Evolutionary conservation across 2,329 filamentous ascomycete genomes (phyloP).

Genomic region (Didymellaceae sp.): DNA sequence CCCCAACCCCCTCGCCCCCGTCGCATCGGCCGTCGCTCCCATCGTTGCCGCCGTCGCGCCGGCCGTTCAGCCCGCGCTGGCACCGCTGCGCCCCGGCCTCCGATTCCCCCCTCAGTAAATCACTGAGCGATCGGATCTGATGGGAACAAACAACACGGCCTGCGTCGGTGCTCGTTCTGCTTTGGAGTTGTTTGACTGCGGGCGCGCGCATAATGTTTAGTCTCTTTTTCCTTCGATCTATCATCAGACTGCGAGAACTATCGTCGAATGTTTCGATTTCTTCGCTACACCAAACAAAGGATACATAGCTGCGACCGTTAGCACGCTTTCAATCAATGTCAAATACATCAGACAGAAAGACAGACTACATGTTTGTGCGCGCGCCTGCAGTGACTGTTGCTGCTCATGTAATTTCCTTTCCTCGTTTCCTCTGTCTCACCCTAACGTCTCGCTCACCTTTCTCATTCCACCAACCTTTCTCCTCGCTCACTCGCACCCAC

Average conservation of each 20-base stretch:
- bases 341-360: constrained; percentile 8
- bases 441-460: neutral
- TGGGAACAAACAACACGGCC: neutral
- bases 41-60: neutral
- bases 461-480: neutral
- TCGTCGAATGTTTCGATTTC: neutral
- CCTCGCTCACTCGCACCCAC: neutral
- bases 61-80: neutral
- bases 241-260: constrained; percentile 5
- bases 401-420: neutral
- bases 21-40: neutral
- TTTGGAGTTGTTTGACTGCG: constrained; percentile 1
- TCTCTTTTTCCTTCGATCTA: neutral
- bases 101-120: neutral
- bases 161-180: neutral
- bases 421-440: neutral
- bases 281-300: neutral
- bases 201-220: constrained; percentile 17
- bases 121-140: neutral
- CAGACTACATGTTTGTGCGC: neutral
- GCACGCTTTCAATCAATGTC: constrained; percentile 15
- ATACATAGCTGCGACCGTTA: constrained; percentile 14
- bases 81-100: neutral
- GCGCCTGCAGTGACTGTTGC: constrained; percentile 5
- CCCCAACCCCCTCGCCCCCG: neutral